Percentiles rank a stretch among this genome's conserved stretches.
Evolutionary conservation across 2,329 filamentous ascomycete species (phyloP).

Genomic region (Fusarium circinatum): DNA sequence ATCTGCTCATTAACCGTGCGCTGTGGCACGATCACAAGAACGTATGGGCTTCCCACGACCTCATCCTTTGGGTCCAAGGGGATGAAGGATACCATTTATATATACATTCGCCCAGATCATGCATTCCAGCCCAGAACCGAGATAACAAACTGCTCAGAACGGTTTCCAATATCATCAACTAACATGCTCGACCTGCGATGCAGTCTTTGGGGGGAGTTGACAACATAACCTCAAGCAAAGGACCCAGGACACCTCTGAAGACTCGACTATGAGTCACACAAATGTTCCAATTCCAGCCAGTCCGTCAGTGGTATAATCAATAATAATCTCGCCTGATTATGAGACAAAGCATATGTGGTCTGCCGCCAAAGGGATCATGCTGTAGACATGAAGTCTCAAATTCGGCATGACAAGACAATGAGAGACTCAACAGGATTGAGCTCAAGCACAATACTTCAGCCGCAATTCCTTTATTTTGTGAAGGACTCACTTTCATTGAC

Average conservation of each 20-base stretch:
- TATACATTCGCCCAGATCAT: background rate
- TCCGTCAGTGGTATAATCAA: background rate
- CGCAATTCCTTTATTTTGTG: background rate
- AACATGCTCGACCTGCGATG: background rate
- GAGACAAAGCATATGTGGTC: background rate
- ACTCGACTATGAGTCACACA: background rate
- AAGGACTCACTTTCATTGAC: background rate
- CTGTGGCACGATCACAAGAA: background rate
- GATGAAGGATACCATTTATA: background rate
- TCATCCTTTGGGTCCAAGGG: background rate
- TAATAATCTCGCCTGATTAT: background rate
- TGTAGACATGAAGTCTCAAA: background rate
- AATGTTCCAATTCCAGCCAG: background rate
- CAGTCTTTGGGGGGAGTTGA: background rate
- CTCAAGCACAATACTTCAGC: background rate
- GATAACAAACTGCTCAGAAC: background rate
- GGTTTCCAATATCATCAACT: no score
- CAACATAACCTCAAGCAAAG: background rate
- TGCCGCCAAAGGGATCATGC: background rate
- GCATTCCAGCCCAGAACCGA: background rate
- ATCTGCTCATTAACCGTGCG: background rate
- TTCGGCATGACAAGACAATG: background rate
- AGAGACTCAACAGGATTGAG: background rate
- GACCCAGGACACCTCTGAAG: background rate
- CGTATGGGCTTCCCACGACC: background rate